Evolutionary conservation across 352 stramenopile species (phyloP).

Genomic region (Globisporangium cederbergense): DNA sequence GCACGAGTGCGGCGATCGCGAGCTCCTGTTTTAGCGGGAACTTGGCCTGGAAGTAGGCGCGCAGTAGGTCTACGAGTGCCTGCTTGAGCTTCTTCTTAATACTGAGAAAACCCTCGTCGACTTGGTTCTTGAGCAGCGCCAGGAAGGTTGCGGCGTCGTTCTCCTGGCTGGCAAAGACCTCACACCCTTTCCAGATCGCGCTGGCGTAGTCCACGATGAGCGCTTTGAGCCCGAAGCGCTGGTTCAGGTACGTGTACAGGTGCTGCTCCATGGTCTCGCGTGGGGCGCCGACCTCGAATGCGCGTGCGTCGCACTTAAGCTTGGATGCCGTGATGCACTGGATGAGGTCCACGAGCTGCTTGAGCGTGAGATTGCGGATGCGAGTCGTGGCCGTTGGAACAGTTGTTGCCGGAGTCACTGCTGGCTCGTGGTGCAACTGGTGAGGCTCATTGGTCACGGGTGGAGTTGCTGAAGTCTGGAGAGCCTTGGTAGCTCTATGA

Average conservation of each 20-base stretch:
- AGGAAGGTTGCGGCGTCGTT: constrained; percentile 82
- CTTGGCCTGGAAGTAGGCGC: constrained; percentile 65
- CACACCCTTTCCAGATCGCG: constrained; percentile 75
- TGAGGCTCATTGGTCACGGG: background rate
- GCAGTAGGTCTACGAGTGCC: constrained; percentile 65
- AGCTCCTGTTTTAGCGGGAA: constrained; percentile 65
- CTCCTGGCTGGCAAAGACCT: constrained; percentile 40
- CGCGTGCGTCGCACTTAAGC: constrained; percentile 57
- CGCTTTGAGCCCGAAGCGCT: constrained; percentile 73
- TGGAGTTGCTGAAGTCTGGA: background rate
- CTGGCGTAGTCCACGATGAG: constrained; percentile 79
- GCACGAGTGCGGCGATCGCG: constrained; percentile 43
- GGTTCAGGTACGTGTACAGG: constrained; percentile 87
- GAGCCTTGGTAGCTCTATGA: background rate
- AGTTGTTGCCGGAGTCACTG: background rate
- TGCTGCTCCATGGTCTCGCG: constrained; percentile 88
- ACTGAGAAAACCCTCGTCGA: constrained; percentile 80
- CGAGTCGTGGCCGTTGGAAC: background rate
- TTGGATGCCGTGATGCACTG: constrained; percentile 75
- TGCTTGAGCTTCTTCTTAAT: constrained; percentile 76
- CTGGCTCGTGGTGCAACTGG: constrained; percentile 3
- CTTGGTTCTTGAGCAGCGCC: constrained; percentile 66
- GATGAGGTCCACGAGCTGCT: constrained; percentile 76
- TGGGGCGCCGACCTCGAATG: constrained; percentile 34
- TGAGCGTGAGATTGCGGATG: constrained; percentile 59